A percentile compares a stretch with the other conserved stretches of the same genome.
Conservation (phyloP, 1,139 yeast species). For the Suhomyces wounanorum region DNA sequence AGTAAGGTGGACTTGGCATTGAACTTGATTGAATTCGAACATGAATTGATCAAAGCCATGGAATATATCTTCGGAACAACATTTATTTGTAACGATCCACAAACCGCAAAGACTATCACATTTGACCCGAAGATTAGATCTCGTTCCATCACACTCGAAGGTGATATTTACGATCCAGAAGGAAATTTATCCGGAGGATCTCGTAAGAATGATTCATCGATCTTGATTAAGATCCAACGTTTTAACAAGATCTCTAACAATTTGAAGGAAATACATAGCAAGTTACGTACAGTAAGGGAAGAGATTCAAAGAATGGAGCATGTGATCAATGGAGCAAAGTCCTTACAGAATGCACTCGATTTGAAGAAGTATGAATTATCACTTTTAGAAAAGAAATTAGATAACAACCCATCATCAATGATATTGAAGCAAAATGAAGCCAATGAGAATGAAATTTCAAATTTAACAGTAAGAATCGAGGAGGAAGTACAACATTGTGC, state of each 20-base stretch:
- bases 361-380: slow-evolving; percentile 68
- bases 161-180: slow-evolving; percentile 93
- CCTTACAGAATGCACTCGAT: slow-evolving; percentile 65
- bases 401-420: slow-evolving; percentile 60
- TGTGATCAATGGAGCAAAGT: slow-evolving; percentile 53
- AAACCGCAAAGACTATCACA: slow-evolving; percentile 84
- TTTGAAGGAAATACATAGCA: slow-evolving; percentile 39
- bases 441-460: slow-evolving; percentile 51
- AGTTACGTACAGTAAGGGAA: slow-evolving; percentile 41
- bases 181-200: slow-evolving; percentile 98
- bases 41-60: slow-evolving; percentile 78
- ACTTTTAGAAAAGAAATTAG: slow-evolving; percentile 60
- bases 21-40: slow-evolving; percentile 72
- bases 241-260: slow-evolving; percentile 54
- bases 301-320: slow-evolving; percentile 49
- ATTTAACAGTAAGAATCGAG: slow-evolving; percentile 41
- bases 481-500: slow-evolving; percentile 31
- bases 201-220: slow-evolving; percentile 57
- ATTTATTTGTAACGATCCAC: slow-evolving; percentile 81
- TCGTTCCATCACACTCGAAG: slow-evolving; percentile 89
- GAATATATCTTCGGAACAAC: slow-evolving; percentile 89
- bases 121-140: slow-evolving; percentile 80
- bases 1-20: slow-evolving; percentile 86
- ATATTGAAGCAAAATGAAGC: slow-evolving; percentile 53
- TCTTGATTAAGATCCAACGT: slow-evolving; percentile 67